Evolutionary conservation across 352 stramenopile genomes (phyloP).

Genomic region (Pythium insidiosum): DNA sequence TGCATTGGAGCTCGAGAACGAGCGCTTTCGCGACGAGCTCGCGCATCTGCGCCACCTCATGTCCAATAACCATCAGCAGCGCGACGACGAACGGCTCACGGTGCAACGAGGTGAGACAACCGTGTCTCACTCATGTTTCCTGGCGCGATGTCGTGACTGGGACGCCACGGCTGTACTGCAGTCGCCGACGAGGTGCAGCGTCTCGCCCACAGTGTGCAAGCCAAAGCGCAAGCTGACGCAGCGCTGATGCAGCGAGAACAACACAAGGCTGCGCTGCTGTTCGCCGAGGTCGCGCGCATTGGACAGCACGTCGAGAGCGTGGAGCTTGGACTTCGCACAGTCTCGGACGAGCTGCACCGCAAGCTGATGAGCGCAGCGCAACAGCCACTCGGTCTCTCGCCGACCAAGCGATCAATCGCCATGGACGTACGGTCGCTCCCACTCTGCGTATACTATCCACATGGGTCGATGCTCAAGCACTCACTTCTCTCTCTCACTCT

Average conservation of each 20-base stretch:
- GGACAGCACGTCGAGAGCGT: slow-evolving; percentile 37
- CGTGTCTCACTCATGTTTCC: neutral
- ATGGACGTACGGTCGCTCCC: too few species aligned
- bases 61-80: slow-evolving; percentile 49
- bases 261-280: slow-evolving; percentile 58
- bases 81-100: slow-evolving; percentile 43
- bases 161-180: slow-evolving; percentile 1
- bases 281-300: slow-evolving; percentile 50
- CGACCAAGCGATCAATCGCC: slow-evolving; percentile 7
- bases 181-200: slow-evolving; percentile 51
- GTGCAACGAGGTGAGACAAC: slow-evolving; percentile 14
- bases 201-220: slow-evolving; percentile 37
- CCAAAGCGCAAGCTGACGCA: slow-evolving; percentile 46
- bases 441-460: too few species aligned
- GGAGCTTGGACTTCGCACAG: slow-evolving; percentile 18
- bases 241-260: slow-evolving; percentile 50
- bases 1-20: slow-evolving; percentile 49
- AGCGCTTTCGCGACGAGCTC: slow-evolving; percentile 42
- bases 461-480: too few species aligned
- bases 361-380: too few species aligned
- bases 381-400: too few species aligned
- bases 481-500: too few species aligned
- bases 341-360: slow-evolving; percentile 24
- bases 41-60: slow-evolving; percentile 38
- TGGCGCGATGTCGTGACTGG: neutral